phyloP scores from a whole-genome alignment of 2,329 filamentous ascomycete genomes.

The Hymenoscyphus albidus region DNA sequence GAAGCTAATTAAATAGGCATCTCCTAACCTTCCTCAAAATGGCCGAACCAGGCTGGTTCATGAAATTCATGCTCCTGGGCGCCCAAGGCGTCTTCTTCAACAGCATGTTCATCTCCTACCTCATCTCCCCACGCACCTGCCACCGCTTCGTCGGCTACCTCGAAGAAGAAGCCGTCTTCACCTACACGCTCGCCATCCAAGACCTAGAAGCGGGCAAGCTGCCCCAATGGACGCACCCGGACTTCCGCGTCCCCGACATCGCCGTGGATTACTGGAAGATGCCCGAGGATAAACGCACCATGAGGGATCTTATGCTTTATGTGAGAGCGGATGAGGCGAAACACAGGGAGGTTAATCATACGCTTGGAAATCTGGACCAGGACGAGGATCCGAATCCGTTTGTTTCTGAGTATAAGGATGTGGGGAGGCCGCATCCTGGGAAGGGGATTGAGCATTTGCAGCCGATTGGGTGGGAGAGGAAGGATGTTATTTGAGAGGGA shows the following conservation, averaged over 20 bases:
- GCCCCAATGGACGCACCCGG: slow-evolving; percentile 69
- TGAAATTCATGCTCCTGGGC: slow-evolving; percentile 86
- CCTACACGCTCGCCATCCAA: slow-evolving; percentile 83
- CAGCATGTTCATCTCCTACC: slow-evolving; percentile 81
- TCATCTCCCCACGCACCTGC: slow-evolving; percentile 79
- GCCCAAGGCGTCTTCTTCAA: slow-evolving; percentile 98
- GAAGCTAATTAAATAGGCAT: slow-evolving; percentile 59
- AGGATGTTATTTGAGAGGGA: slow-evolving; percentile 60
- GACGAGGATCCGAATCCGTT: slow-evolving; percentile 89
- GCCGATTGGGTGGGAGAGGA: slow-evolving; percentile 74
- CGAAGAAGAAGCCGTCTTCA: slow-evolving; percentile 94
- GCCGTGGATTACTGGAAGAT: slow-evolving; percentile 92
- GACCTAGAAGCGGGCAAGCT: slow-evolving; percentile 84
- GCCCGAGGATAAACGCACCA: slow-evolving; percentile 75
- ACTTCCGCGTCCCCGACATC: slow-evolving; percentile 78
- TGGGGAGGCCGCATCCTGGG: slow-evolving; percentile 61
- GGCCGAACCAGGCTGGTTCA: slow-evolving; percentile 74
- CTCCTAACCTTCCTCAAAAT: slow-evolving; percentile 90
- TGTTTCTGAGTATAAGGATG: slow-evolving; percentile 74
- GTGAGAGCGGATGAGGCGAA: slow-evolving; percentile 87
- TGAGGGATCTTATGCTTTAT: slow-evolving; percentile 84
- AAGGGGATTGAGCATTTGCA: slow-evolving; percentile 61
- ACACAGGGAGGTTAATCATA: slow-evolving; percentile 93
- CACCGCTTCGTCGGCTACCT: slow-evolving; percentile 97
- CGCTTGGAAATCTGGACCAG: slow-evolving; percentile 83